Evolutionary conservation across 169 alveolate species (phyloP), one percentile per base, ranked within the genome.

Genomic region (Plasmodium berghei): DNA sequence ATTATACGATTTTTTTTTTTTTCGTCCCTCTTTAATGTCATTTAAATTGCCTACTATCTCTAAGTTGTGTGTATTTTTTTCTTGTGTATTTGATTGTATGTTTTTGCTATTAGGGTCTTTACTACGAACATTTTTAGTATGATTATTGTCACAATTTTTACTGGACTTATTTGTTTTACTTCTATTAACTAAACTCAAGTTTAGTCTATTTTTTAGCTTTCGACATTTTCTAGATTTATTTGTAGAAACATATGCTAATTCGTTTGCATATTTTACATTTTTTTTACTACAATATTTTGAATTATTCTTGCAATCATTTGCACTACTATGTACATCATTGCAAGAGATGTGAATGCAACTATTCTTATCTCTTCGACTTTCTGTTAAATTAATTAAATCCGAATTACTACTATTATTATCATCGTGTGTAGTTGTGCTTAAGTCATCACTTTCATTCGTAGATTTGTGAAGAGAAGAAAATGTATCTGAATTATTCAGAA

Each of bases 381-480:
- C 42, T 34, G 42, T 34, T 34, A 34, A 4, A 5, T 34, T 34
- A 34, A 34, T 34, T 34, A 34, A 34, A 34, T 34, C 42, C 1
- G 42, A 34, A 34, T 34, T 69, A 49, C 66, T 66, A n/a, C 72
- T 80, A 24, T 42, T 67, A 70, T 42, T 48, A 5, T 59, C 83
- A 10, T 62, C 16, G 52, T 64, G 34, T 34, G 75, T 56, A 34
- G 83, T 52, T 48, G 70, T 45, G 24, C 70, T 48, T 14, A 71
- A 80, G 16, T 80, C 70, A 49, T 80, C 69, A 48, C 59, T 55
- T 16, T 56, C 90, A 59, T 28, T 66, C 14, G 22, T 34, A 22
- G 83, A 80, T 28, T 80, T 52, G 22, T 24, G 90, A 20, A 64
- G 8, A 22, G 90, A 80, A 42, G 90, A 80, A 67, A 80, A 80